Conservation (phyloP, 139 green algal genomes). For the Coelastrella sp. region DNA sequence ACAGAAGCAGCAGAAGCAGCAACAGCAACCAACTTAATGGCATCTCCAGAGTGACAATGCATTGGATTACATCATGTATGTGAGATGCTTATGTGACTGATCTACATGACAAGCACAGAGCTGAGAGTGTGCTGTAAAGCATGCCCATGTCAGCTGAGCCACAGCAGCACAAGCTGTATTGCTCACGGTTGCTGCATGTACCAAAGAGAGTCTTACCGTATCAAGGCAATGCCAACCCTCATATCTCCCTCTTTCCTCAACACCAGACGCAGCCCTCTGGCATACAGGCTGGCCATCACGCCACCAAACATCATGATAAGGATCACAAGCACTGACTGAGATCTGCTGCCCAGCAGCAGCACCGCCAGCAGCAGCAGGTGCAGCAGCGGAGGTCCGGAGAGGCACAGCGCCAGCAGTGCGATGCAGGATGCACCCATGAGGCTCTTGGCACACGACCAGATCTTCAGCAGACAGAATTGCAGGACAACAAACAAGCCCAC, state of each 20-base stretch:
- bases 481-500: no score
- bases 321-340: constrained; percentile 17
- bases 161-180: no score
- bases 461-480: no score
- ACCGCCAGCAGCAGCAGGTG: constrained; percentile 19
- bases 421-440: neutral
- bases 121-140: no score
- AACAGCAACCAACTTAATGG: neutral
- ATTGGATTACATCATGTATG: no score
- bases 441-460: neutral
- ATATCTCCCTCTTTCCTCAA: neutral
- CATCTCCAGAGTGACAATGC: no score
- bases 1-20: neutral
- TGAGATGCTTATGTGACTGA: no score
- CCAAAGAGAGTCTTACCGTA: neutral
- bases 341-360: constrained; percentile 2
- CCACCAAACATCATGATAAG: constrained; percentile 8
- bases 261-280: constrained; percentile 20
- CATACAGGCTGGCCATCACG: constrained; percentile 11
- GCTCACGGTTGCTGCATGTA: neutral
- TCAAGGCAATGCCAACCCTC: neutral
- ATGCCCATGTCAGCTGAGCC: no score
- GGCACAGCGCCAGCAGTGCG: neutral
- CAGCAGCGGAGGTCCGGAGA: neutral
- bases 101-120: no score